These are phyloP conservation scores for Ricinus communis DNA, from an alignment of 345 rosid genomes.

Conservation along the genomic window DNA sequence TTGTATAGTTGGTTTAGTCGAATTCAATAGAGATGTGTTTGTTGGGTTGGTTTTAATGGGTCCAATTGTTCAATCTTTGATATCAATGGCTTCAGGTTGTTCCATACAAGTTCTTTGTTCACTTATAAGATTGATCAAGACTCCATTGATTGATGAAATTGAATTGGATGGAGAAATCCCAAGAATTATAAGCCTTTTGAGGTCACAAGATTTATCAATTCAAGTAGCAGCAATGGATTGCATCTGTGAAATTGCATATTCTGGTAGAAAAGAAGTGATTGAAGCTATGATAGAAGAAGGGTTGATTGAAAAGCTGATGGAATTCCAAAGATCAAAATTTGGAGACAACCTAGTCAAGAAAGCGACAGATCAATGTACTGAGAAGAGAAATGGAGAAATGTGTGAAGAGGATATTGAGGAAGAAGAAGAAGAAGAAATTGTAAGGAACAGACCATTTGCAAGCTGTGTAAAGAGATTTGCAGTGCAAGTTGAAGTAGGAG, in stretches of 20 bases:
- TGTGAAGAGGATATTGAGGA: not conserved
- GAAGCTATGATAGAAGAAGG: slow-evolving; percentile 41
- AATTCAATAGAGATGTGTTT: slow-evolving; percentile 56
- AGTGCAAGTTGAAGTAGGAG: slow-evolving; percentile 55
- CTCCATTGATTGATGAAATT: slow-evolving; percentile 54
- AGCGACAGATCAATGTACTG: not conserved
- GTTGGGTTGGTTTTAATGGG: slow-evolving; percentile 66
- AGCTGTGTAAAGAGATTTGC: slow-evolving; percentile 45
- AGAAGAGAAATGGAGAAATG: not conserved
- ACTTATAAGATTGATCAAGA: slow-evolving; percentile 39
- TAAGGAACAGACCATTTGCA: slow-evolving; percentile 24
- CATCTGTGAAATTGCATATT: slow-evolving; percentile 44
- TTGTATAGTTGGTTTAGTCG: slow-evolving; percentile 39
- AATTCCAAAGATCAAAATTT: slow-evolving; percentile 39
- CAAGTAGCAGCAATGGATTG: slow-evolving; percentile 37
- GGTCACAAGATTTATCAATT: slow-evolving; percentile 24
- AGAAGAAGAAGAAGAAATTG: not conserved
- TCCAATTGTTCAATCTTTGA: slow-evolving; percentile 35
- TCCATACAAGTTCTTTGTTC: slow-evolving; percentile 42
- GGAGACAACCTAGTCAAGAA: slow-evolving; percentile 13
- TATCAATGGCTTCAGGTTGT: slow-evolving; percentile 39
- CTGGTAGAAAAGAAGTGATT: slow-evolving; percentile 53
- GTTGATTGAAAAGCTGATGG: slow-evolving; percentile 42
- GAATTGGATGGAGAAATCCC: slow-evolving; percentile 42
- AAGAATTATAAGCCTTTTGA: slow-evolving; percentile 34